These are phyloP conservation scores for Penicillium coprophilum DNA, from an alignment of 495 filamentous ascomycete species.

Conservation along the genomic window DNA sequence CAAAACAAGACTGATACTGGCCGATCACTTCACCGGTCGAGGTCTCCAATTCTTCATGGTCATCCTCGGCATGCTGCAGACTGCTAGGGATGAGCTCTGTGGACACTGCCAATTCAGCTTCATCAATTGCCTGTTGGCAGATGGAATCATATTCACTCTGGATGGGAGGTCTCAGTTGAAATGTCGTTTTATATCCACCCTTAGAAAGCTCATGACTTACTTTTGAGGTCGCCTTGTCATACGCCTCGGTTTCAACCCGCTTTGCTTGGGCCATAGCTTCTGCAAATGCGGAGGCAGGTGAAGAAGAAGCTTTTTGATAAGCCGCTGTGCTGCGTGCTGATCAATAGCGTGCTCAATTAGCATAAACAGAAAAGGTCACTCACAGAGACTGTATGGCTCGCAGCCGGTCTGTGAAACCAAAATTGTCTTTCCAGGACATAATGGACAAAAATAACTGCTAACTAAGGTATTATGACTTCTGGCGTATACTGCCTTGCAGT, in stretches of 20 bases:
- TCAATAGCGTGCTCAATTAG: slow-evolving; percentile 12
- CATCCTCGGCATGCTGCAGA: slow-evolving; percentile 20
- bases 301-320: slow-evolving; percentile 40
- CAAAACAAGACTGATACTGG: slow-evolving; percentile 64
- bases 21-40: slow-evolving; percentile 60
- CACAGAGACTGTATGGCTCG: slow-evolving; percentile 48
- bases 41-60: slow-evolving; percentile 7
- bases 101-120: slow-evolving; percentile 28
- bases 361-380: slow-evolving; percentile 14
- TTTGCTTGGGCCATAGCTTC: slow-evolving; percentile 47
- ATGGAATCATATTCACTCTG: slow-evolving; percentile 51
- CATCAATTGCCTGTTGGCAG: slow-evolving; percentile 45
- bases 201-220: slow-evolving; percentile 22
- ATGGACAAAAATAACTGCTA: slow-evolving; percentile 12
- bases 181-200: not conserved
- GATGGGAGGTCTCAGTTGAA: not conserved
- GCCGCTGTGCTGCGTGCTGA: slow-evolving; percentile 42
- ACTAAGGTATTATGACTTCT: not conserved
- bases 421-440: slow-evolving; percentile 41
- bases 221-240: slow-evolving; percentile 41
- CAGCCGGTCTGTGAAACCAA: slow-evolving; percentile 56
- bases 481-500: not conserved
- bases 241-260: slow-evolving; percentile 40
- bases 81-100: slow-evolving; percentile 20
- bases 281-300: slow-evolving; percentile 35